Base-by-base conservation (phyloP, 495 filamentous ascomycete genomes). In the Trichoderma asperelloides region DNA sequence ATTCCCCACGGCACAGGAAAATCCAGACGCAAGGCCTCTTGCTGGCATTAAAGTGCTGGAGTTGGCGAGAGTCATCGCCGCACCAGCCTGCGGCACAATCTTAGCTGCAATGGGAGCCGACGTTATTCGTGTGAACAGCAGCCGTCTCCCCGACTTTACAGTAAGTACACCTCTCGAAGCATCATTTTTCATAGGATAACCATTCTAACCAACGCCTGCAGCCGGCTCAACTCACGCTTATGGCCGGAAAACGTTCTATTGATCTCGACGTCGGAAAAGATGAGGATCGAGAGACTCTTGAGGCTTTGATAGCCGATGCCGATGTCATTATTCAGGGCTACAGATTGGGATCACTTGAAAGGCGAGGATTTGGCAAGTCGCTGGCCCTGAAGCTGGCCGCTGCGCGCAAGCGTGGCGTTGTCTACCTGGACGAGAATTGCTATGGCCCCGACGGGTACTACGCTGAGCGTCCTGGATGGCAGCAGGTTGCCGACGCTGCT, bases 401-500 rank as follows among this genome's bases (percentile, higher is more conserved):
- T 63, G 78, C 79, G 47, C 77, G 85, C 15, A 80, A 78, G 8
- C 83, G 82, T 69, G 85, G 85, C 4, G 79, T 85, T 27, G 81
- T 88, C 45, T 84, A 84, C 69, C 81, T 87, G 13, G 79, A 79
- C 43, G 85, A 87, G 76, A 85, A 85, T 75, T 88, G 86, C 69
- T 88, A 85, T 68, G 86, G 86, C 8, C 71, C 69, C 8, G 68
- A 76, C 66, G 78, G 78, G 15, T 69, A 70, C 18, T 77, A 75
- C 66, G 77, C 76, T 3, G 65, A 73, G 40, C 69, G 78, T 47
- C 73, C 78, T 11, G 41, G 41, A 18, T 45, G 2, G 1, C 41
- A 45, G 11, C 41, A 45, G 41, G 12, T 45, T 2, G 41, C 41
- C 12, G 41, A 45, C 12, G 41, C 41, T 37, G 33, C 33, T 3